Base-by-base conservation (phyloP, 495 filamentous ascomycete genomes). In the Extremus antarcticus region DNA sequence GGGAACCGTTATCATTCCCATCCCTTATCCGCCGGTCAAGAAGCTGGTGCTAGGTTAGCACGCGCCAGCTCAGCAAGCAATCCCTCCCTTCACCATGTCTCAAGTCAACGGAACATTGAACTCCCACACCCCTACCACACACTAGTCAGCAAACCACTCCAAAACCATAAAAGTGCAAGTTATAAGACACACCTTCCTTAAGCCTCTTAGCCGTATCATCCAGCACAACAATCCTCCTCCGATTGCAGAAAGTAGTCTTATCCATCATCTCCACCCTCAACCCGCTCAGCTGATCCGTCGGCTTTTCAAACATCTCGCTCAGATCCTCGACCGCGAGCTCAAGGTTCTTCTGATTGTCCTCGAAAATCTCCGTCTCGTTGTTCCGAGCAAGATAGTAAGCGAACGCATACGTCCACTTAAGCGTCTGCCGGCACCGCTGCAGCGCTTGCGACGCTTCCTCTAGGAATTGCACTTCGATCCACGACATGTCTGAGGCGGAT, bases 351-450 rank as follows among this genome's bases (percentile, higher is more conserved):
- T 98, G 92, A 66, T 98, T 98, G 63, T 95, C 91, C 70, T 98
- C 92, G 59, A 98, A 98, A 50, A 98, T 97, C 66, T 90, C 88
- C 0, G 92, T 96, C 39, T 88, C 77, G 64, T 97, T 98, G 74
- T 96, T 96, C 29, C 90, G 82, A 3, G 87, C 85, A 3, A 98
- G 80, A 63, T 98, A 98, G 65, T 89, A 98, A 0, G 92, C 92
- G 71, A 98, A 98, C 0, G 92, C 94, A 65, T 98, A 98, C 0
- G 92, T 98, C 92, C 92, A 98, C 73, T 97, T 97, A 39, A 98
- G 75, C 0, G 90, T 98, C 71, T 96, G 91, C 0, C 92, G 85
- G 68, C 92, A 98, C 41, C 88, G 88, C 71, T 98, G 92, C 21
- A 98, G 78, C 8, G 90, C 87, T 68, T 94, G 88, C 2, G 91